Conservation (phyloP, 208 protist genomes). For the Trypanosomatidae sp. region DNA sequence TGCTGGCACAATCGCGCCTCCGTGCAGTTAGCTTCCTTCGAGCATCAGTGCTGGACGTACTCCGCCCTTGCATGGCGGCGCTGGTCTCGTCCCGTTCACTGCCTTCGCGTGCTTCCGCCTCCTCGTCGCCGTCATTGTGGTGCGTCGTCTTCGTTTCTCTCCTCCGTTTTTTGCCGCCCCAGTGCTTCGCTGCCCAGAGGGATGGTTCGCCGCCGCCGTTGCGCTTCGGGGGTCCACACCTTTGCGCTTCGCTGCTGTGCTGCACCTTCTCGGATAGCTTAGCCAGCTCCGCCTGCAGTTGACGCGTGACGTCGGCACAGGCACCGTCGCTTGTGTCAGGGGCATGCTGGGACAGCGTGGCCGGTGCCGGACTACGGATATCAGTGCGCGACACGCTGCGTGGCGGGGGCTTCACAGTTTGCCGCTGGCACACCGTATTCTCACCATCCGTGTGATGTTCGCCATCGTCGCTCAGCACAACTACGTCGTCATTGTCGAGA, state of each 20-base stretch:
- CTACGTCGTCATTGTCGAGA: neutral
- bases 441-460: neutral
- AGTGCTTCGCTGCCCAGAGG: slow-evolving; percentile 11
- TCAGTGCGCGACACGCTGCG: neutral
- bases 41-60: neutral
- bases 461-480: neutral
- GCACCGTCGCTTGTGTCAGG: slow-evolving; percentile 1
- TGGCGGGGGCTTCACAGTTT: neutral
- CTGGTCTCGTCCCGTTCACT: neutral
- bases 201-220: neutral
- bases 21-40: slow-evolving; percentile 9
- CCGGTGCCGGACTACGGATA: neutral
- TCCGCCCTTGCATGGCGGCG: neutral
- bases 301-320: neutral
- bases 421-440: neutral
- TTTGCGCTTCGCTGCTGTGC: slow-evolving; percentile 34
- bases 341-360: neutral
- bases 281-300: slow-evolving; percentile 34
- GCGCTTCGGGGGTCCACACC: slow-evolving; percentile 27
- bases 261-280: slow-evolving; percentile 45
- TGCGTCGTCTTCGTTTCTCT: slow-evolving; percentile 10
- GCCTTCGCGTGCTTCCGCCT: neutral
- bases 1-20: slow-evolving; percentile 5
- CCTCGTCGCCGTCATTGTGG: slow-evolving; percentile 4
- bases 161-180: slow-evolving; percentile 20